A percentile compares a stretch with the other conserved stretches of the same genome.
These are phyloP conservation scores for Hypoxylon sp. DNA, from an alignment of 2,329 filamentous ascomycete genomes.

Conservation along the genomic window DNA sequence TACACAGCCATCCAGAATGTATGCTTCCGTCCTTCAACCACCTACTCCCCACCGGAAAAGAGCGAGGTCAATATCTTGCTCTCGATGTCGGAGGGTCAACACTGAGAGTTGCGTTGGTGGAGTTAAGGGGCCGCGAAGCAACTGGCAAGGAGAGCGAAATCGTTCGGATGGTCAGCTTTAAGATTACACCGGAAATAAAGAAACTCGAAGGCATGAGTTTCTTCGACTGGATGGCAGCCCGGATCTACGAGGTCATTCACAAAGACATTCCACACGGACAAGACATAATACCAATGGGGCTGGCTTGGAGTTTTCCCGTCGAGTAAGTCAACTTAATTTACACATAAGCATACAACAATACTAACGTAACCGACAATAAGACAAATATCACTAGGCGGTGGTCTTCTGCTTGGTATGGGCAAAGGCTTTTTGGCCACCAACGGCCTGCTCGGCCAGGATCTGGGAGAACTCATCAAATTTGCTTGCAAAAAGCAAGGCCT, in stretches of 20 bases:
- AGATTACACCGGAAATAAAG: constrained; percentile 70
- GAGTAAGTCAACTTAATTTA: constrained; percentile 65
- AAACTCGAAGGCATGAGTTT: constrained; percentile 71
- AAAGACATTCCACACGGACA: constrained; percentile 59
- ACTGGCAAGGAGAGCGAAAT: constrained; percentile 64
- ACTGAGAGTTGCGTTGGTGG: constrained; percentile 74
- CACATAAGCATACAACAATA: constrained; percentile 6
- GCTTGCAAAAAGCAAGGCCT: constrained; percentile 68
- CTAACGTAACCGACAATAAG: constrained; percentile 58
- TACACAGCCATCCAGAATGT: constrained; percentile 67
- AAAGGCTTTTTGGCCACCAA: constrained; percentile 74
- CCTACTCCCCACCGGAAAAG: constrained; percentile 72
- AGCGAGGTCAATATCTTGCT: constrained; percentile 72
- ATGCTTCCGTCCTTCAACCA: constrained; percentile 79
- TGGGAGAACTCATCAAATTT: constrained; percentile 70
- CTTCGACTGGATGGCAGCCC: constrained; percentile 77
- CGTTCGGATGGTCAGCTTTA: constrained; percentile 68
- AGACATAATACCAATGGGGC: constrained; percentile 68
- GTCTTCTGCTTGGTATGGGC: constrained; percentile 73
- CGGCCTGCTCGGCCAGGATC: constrained; percentile 70
- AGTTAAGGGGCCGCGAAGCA: constrained; percentile 65
- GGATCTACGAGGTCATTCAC: constrained; percentile 70
- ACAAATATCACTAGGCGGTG: constrained; percentile 74
- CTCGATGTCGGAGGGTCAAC: constrained; percentile 80
- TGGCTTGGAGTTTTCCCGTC: constrained; percentile 80